These are phyloP conservation scores for Saccharomyces cerevisiae DNA, from an alignment of 805 yeast genomes.

Conservation along the genomic window DNA sequence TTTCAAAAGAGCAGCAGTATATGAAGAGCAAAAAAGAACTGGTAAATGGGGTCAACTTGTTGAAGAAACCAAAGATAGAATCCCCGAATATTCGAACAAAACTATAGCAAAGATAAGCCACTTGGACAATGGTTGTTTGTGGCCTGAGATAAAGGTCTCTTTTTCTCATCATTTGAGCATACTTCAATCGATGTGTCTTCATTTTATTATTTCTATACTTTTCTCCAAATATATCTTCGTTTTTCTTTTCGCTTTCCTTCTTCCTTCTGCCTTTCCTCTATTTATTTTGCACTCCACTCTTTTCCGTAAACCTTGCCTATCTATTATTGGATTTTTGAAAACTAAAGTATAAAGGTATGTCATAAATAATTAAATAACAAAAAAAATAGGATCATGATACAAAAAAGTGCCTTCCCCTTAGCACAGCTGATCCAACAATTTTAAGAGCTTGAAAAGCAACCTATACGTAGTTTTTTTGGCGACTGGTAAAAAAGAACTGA, in stretches of 20 bases:
- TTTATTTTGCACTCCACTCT: background rate
- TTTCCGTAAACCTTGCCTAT: background rate
- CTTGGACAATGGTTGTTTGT: background rate
- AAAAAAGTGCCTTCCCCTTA: background rate
- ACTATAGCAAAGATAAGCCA: background rate
- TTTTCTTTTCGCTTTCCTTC: background rate
- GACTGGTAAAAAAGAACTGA: constrained; percentile 59
- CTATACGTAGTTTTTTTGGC: constrained; percentile 33
- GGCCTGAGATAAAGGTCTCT: background rate
- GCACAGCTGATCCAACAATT: background rate
- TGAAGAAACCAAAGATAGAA: background rate
- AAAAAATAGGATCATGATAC: background rate
- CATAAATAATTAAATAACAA: background rate
- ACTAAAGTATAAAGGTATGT: background rate
- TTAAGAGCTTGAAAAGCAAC: background rate
- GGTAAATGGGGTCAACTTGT: background rate
- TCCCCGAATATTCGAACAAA: background rate
- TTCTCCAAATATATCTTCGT: background rate
- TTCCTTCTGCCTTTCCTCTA: background rate
- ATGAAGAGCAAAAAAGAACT: background rate
- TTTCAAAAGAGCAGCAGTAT: background rate
- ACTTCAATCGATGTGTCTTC: background rate
- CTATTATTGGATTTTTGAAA: background rate
- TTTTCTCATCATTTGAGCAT: background rate
- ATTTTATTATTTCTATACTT: background rate